Evolutionary conservation across 306 rosid genomes (phyloP).

Genomic region (Begonia fuchsioides): DNA sequence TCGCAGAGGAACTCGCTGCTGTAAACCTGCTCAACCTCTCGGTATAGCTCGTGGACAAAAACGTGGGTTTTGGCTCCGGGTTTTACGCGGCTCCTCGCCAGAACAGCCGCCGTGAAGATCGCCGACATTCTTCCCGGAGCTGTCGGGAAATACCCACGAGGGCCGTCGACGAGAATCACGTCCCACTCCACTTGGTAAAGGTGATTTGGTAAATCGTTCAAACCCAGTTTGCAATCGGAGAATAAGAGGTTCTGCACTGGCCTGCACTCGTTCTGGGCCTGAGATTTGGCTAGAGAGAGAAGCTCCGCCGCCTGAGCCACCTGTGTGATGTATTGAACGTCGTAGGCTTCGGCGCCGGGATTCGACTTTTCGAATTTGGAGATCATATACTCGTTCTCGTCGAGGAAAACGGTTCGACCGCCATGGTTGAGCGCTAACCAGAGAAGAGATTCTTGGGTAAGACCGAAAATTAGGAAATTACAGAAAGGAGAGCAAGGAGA

Average conservation of each 20-base stretch:
- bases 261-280: conserved; percentile 33
- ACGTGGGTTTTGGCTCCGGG: conserved; percentile 38
- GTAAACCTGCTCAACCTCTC: conserved; percentile 64
- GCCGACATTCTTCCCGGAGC: conserved; percentile 87
- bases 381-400: conserved; percentile 60
- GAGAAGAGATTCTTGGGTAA: conserved; percentile 82
- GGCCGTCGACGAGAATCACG: conserved; percentile 73
- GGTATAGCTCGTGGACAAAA: conserved; percentile 62
- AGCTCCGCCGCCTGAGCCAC: conserved; percentile 32
- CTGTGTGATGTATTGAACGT: conserved; percentile 46
- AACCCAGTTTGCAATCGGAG: conserved; percentile 76
- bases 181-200: conserved; percentile 71
- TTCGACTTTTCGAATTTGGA: conserved; percentile 59
- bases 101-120: conserved; percentile 65
- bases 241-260: conserved; percentile 82
- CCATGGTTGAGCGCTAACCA: conserved; percentile 63
- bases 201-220: conserved; percentile 81
- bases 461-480: conserved; percentile 73
- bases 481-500: conserved; percentile 24
- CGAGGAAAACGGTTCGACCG: conserved; percentile 64
- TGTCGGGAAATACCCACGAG: conserved; percentile 46
- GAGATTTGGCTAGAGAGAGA: conserved; percentile 26
- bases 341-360: conserved; percentile 74
- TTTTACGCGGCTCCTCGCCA: conserved; percentile 46
- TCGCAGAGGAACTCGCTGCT: conserved; percentile 66